Evolutionary conservation across 805 yeast genomes (phyloP).

Genomic region (Nematodospora valgi): DNA sequence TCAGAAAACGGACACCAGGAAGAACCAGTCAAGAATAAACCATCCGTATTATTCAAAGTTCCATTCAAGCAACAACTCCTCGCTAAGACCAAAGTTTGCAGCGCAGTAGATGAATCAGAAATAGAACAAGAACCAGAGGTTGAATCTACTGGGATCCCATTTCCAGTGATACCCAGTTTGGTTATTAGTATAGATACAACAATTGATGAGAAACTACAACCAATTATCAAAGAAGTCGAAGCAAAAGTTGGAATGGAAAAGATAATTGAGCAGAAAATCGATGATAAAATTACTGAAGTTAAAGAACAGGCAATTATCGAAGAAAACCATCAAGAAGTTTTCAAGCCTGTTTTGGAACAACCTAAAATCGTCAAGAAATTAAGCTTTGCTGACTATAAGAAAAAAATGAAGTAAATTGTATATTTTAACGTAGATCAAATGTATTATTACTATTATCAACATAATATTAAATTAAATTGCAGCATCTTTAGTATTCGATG

Average conservation of each 20-base stretch:
- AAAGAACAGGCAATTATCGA: slow-evolving; percentile 7
- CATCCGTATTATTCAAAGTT: slow-evolving; percentile 18
- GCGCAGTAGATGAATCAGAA: slow-evolving; percentile 5
- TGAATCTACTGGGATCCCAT: slow-evolving; percentile 8
- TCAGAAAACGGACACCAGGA: slow-evolving; percentile 11
- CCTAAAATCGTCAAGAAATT: slow-evolving; percentile 40
- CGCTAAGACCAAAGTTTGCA: slow-evolving; percentile 9
- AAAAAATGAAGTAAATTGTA: slow-evolving; percentile 42
- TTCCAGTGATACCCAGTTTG: slow-evolving; percentile 25
- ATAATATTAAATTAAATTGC: too few species aligned
- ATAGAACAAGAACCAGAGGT: slow-evolving; percentile 7
- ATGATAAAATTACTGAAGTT: background rate
- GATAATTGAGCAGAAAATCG: slow-evolving; percentile 1
- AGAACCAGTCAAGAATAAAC: slow-evolving; percentile 23
- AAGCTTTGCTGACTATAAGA: slow-evolving; percentile 74
- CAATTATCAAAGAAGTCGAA: slow-evolving; percentile 15
- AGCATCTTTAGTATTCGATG: too few species aligned
- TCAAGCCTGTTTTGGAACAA: slow-evolving; percentile 1
- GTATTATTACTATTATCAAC: too few species aligned
- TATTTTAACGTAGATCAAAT: too few species aligned
- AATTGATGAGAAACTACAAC: slow-evolving; percentile 22
- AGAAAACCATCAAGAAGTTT: slow-evolving; percentile 6
- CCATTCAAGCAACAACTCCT: slow-evolving; percentile 25
- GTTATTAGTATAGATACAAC: slow-evolving; percentile 19
- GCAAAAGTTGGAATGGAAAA: slow-evolving; percentile 8